Percentiles rank a stretch among this genome's conserved stretches.
These are phyloP conservation scores for Diplotaxis tenuifolia DNA, from an alignment of 345 rosid species.

Conservation along the genomic window DNA sequence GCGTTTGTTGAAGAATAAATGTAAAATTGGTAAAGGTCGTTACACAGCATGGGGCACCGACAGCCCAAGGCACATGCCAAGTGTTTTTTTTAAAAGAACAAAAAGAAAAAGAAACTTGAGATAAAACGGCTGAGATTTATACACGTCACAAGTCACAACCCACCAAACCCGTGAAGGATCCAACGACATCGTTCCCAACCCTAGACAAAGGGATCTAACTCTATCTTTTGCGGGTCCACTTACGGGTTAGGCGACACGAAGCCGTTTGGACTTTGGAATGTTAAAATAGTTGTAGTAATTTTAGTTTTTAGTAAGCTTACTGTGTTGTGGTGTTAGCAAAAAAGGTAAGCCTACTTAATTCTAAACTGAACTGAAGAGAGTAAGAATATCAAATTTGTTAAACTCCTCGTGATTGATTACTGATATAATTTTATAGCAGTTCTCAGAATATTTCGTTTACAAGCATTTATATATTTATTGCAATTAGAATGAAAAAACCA, in stretches of 20 bases:
- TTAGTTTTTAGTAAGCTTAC: not conserved
- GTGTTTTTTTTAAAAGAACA: not conserved
- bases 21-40: not conserved
- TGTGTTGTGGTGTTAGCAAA: not conserved
- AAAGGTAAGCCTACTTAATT: too few relatives aligned
- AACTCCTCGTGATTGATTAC: constrained; percentile 25
- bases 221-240: constrained; percentile 7
- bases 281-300: too few relatives aligned
- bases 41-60: constrained; percentile 36
- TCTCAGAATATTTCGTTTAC: constrained; percentile 19
- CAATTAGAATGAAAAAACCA: constrained; percentile 18
- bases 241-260: too few relatives aligned
- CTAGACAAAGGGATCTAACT: not conserved
- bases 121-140: not conserved
- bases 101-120: not conserved
- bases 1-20: not conserved
- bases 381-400: too few relatives aligned
- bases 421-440: constrained; percentile 16
- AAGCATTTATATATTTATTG: not conserved
- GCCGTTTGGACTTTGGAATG: too few relatives aligned
- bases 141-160: not conserved
- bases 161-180: constrained; percentile 44
- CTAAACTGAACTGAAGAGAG: too few relatives aligned
- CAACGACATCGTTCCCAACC: constrained; percentile 15
- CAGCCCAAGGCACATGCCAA: constrained; percentile 27